Evolutionary conservation across 1,284 basidiomycete genomes (phyloP), one percentile per base, ranked within the genome.

Genomic region (Chondrostereum purpureum): DNA sequence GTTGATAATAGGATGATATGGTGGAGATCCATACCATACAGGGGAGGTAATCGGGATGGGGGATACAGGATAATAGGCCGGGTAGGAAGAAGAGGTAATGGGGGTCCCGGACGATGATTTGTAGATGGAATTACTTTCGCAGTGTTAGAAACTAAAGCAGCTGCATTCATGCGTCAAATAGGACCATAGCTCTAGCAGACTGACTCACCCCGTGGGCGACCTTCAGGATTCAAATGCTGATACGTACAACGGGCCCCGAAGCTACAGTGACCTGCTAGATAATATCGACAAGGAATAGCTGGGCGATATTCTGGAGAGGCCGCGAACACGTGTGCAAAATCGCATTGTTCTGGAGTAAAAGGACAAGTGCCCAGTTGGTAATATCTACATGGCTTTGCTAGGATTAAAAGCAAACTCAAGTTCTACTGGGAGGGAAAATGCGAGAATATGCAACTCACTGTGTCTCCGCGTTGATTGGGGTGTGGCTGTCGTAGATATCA

Each of bases 381-480:
- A 45, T 41, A 50, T 35, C 43, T 47, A 35, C 46, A 47, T 27
- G 19, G 47, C 18, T 42, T 42, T 11, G 46, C 47, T 43, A 39
- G 46, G 24, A 22, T 36, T 27, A 23, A 39, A n/a, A n/a, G n/a
- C n/a, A n/a, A n/a, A n/a, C n/a, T n/a, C n/a, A n/a, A n/a, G n/a
- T n/a, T n/a, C n/a, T n/a, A n/a, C n/a, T n/a, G 34, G 31, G 21
- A 36, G 31, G 39, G 8, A 41, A 33, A 20, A 37, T 17, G 19
- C 24, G 44, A 42, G 16, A 44, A 27, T n/a, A 27, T 16, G 27
- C 27, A 34, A 59, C 68, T 44, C 54, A 72, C 70, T 70, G 50
- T 72, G 70, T 53, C 68, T 59, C 55, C 70, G 71, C 58, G 67
- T 67, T 18, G 59, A 57, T 18, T 62, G 57, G 39, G 63, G 59